phyloP scores from a whole-genome alignment of 495 filamentous ascomycete species.

The Rhizodiscina lignyota region DNA sequence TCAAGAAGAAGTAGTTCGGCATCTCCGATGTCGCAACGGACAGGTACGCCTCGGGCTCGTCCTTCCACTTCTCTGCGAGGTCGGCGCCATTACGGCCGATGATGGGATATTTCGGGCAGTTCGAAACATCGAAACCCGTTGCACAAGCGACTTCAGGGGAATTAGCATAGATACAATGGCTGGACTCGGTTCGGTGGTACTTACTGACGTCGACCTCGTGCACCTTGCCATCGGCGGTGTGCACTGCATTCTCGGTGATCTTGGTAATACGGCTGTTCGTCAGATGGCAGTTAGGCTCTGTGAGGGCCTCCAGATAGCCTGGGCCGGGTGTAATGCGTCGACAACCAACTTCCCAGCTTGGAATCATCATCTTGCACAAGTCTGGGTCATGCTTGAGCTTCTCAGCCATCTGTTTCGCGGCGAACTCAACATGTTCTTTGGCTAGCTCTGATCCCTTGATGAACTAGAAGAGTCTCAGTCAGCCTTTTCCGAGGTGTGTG shows the following conservation, averaged over 20 bases:
- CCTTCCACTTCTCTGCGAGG: constrained; percentile 14
- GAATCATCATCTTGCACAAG: constrained; percentile 6
- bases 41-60: constrained; percentile 12
- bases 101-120: constrained; percentile 29
- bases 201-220: constrained; percentile 18
- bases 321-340: constrained; percentile 15
- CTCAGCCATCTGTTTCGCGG: constrained; percentile 31
- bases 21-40: constrained; percentile 13
- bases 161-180: too few relatives aligned
- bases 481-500: too few relatives aligned
- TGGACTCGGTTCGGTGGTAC: too few relatives aligned
- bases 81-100: constrained; percentile 20
- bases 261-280: constrained; percentile 13
- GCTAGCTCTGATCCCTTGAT: too few relatives aligned
- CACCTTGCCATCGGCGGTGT: constrained; percentile 13
- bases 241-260: constrained; percentile 13
- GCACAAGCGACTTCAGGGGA: constrained; percentile 31
- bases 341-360: constrained; percentile 13
- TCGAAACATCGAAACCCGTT: constrained; percentile 34
- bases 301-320: constrained; percentile 18
- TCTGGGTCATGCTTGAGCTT: constrained; percentile 33
- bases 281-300: constrained; percentile 14
- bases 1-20: constrained; percentile 18
- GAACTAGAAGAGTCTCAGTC: too few relatives aligned
- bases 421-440: too few relatives aligned